phyloP scores from a whole-genome alignment of 768 basidiomycete species.

The Termitomyces sp. region DNA sequence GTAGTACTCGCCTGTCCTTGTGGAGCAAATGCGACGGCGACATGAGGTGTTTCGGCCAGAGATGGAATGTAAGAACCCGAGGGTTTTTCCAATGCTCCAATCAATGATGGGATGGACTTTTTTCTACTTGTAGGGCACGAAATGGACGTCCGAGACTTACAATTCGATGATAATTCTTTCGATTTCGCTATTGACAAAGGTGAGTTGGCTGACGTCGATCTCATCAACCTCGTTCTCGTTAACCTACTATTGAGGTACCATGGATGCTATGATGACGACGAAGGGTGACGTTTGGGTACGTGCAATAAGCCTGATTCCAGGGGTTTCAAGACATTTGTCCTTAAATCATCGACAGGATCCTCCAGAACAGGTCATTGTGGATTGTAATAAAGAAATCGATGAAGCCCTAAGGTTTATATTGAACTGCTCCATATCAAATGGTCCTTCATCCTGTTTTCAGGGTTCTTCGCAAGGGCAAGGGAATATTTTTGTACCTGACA shows the following conservation, averaged over 20 bases:
- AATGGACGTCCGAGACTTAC: constrained; percentile 74
- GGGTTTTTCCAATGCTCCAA: background rate
- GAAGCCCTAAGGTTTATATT: constrained; percentile 59
- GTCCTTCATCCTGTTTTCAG: constrained; percentile 25
- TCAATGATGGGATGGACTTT: background rate
- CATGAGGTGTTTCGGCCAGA: constrained; percentile 46
- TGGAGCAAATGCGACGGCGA: constrained; percentile 64
- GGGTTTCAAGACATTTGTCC: background rate
- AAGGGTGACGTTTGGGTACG: constrained; percentile 80
- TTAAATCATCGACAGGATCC: constrained; percentile 51
- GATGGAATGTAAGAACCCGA: constrained; percentile 56
- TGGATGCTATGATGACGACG: constrained; percentile 87
- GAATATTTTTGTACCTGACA: constrained; percentile 73
- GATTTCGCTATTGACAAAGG: constrained; percentile 86
- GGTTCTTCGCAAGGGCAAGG: constrained; percentile 52
- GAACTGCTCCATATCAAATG: background rate
- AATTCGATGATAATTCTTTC: constrained; percentile 55
- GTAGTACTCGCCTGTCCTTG: constrained; percentile 71
- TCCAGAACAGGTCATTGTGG: constrained; percentile 58
- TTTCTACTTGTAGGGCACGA: constrained; percentile 53
- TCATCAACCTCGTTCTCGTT: background rate
- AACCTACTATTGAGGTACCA: constrained; percentile 41
- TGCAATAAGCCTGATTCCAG: background rate
- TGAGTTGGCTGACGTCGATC: background rate
- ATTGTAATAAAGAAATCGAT: constrained; percentile 72